Base-by-base conservation (phyloP, 345 rosid species). In the Bruguiera parviflora region DNA sequence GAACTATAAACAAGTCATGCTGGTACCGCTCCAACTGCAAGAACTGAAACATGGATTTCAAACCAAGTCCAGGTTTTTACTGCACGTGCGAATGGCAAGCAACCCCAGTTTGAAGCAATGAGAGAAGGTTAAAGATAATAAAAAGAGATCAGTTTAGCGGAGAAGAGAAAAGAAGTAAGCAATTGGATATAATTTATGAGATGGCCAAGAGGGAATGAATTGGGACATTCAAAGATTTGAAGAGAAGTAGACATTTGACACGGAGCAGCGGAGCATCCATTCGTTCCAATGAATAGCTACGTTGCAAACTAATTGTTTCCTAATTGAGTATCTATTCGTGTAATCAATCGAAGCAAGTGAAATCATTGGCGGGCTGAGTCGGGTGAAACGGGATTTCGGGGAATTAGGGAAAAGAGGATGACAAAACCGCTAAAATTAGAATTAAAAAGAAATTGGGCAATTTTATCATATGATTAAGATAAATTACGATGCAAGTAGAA, bases 1-100 rank as follows among this genome's bases (percentile, higher is more conserved):
- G 7, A 70, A 27, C 57, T 25, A 71, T 22, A 58, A 22, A 27
- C 43, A 32, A 61, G 39, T 27, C 68, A 71, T 76, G 43, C 71
- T 66, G 60, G 43, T 71, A 20, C 20, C 29, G 16, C 53, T 37
- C 33, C 63, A 63, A 39, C 57, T 28, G 74, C 56, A 71, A 43
- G 32, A 25, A 16, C 9, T 19, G 33, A 61, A 13, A 22, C 20
- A 28, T 3, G 20, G 46, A 19, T 3, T 20, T 6, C 53, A 63
- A 63, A 22, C 25, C 25, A 47, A 29, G 58, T 29, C 5, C 35
- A 64, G 16, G 33, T 19, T 39, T 13, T 35, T 18, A 29, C 37
- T 25, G 16, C 33, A 64, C n/a, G 2, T 27, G 53, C 22, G 27
- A 7, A 31, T 25, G 11, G 47, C 11, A 33, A 18, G 52, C 19